Evolutionary conservation across 495 filamentous ascomycete species (phyloP).

Genomic region (Xylaria cubensis): DNA sequence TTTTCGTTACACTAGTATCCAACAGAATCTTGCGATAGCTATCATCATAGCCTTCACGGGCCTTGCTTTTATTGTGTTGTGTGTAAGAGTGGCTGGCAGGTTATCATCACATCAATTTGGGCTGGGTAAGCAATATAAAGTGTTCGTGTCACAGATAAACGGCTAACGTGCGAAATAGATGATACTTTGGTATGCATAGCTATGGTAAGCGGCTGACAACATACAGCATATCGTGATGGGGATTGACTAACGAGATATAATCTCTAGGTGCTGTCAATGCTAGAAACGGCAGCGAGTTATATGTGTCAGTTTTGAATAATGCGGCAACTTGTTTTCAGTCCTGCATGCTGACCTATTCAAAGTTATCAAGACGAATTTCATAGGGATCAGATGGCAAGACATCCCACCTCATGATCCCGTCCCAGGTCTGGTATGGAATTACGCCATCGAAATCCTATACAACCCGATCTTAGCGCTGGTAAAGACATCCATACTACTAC

Average conservation of each 20-base stretch:
- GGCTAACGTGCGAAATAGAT: constrained; percentile 32
- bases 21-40: constrained; percentile 53
- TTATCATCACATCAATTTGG: constrained; percentile 45
- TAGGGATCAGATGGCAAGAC: constrained; percentile 55
- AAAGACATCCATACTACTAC: constrained; percentile 65
- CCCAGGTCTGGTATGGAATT: constrained; percentile 53
- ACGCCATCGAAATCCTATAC: constrained; percentile 66
- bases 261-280: constrained; percentile 44
- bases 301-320: constrained; percentile 44
- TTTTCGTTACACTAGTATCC: constrained; percentile 32
- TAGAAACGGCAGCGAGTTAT: constrained; percentile 52
- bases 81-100: constrained; percentile 52
- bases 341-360: constrained; percentile 19
- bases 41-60: constrained; percentile 56
- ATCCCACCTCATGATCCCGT: constrained; percentile 53
- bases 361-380: constrained; percentile 61
- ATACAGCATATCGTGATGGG: constrained; percentile 21
- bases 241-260: constrained; percentile 39
- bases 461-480: constrained; percentile 67
- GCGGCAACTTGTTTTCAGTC: not conserved
- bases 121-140: constrained; percentile 35
- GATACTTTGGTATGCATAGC: constrained; percentile 53
- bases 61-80: constrained; percentile 51
- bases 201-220: constrained; percentile 42
- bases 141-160: not conserved